These are phyloP conservation scores for Magnolia officinalis DNA, from an alignment of 164 flowering plant species.

Conservation along the genomic window DNA sequence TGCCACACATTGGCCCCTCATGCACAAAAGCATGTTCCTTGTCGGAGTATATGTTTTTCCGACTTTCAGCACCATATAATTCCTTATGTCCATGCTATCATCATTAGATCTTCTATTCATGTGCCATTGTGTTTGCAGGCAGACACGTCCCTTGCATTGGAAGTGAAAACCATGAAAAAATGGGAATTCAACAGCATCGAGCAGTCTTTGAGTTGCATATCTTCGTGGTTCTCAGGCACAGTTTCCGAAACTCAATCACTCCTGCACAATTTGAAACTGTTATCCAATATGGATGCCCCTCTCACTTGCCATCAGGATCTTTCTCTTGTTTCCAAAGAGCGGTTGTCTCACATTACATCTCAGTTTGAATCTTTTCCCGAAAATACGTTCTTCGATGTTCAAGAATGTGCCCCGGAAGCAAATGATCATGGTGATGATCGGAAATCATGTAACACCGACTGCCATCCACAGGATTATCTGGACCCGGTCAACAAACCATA, in stretches of 20 bases:
- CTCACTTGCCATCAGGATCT: neutral
- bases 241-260: slow-evolving; percentile 13
- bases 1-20: neutral
- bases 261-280: neutral
- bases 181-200: slow-evolving; percentile 29
- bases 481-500: neutral
- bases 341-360: neutral
- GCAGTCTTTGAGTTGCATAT: slow-evolving; percentile 21
- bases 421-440: slow-evolving; percentile 3
- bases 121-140: slow-evolving; percentile 22
- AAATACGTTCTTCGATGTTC: slow-evolving; percentile 17
- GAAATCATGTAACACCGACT: neutral
- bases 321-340: neutral
- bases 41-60: neutral
- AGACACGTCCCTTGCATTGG: slow-evolving; percentile 30
- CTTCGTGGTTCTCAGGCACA: slow-evolving; percentile 30
- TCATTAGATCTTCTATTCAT: neutral
- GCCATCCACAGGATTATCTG: no score
- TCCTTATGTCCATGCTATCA: neutral
- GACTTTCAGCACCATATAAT: neutral
- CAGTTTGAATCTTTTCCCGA: slow-evolving; percentile 4
- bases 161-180: slow-evolving; percentile 30
- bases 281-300: neutral
- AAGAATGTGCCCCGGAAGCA: slow-evolving; percentile 4
- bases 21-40: neutral